Evolutionary conservation across 768 basidiomycete species (phyloP).

Genomic region (Grammothele lineata): DNA sequence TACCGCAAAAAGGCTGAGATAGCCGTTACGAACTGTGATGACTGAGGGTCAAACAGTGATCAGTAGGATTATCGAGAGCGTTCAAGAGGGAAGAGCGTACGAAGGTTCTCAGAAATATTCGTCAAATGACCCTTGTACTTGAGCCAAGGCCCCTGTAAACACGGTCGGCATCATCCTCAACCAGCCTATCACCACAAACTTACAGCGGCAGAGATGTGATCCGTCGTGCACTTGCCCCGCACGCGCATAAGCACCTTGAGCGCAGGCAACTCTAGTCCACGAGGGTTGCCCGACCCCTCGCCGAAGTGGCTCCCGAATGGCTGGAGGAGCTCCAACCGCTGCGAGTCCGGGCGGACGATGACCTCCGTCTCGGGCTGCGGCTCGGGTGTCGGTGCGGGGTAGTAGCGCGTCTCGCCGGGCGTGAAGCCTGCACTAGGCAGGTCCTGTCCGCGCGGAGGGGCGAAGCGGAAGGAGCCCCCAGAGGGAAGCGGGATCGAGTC

Average conservation of each 20-base stretch:
- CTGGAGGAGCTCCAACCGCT: conserved; percentile 80
- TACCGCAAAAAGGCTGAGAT: no score
- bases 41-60: conserved; percentile 42
- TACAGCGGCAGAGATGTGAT: conserved; percentile 96
- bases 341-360: conserved; percentile 71
- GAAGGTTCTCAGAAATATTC: conserved; percentile 93
- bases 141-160: conserved; percentile 86
- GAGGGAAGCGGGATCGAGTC: conserved; percentile 66
- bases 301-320: conserved; percentile 83
- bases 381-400: conserved; percentile 68
- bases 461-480: conserved; percentile 80
- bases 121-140: conserved; percentile 98
- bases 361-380: conserved; percentile 77
- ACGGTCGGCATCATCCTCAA: neutral
- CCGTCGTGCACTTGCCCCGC: conserved; percentile 98
- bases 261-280: conserved; percentile 70
- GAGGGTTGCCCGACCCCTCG: conserved; percentile 35
- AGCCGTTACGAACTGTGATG: conserved; percentile 73
- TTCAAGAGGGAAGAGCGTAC: conserved; percentile 41
- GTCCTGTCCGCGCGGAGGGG: conserved; percentile 78
- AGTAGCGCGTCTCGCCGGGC: conserved; percentile 65
- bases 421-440: conserved; percentile 84
- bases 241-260: conserved; percentile 88
- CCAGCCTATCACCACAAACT: conserved; percentile 21
- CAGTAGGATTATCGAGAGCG: neutral